Evolutionary conservation across 192 early-diverging fungal genomes (phyloP), one percentile per base, ranked within the genome.

Genomic region (Rhizophagus sp.): DNA sequence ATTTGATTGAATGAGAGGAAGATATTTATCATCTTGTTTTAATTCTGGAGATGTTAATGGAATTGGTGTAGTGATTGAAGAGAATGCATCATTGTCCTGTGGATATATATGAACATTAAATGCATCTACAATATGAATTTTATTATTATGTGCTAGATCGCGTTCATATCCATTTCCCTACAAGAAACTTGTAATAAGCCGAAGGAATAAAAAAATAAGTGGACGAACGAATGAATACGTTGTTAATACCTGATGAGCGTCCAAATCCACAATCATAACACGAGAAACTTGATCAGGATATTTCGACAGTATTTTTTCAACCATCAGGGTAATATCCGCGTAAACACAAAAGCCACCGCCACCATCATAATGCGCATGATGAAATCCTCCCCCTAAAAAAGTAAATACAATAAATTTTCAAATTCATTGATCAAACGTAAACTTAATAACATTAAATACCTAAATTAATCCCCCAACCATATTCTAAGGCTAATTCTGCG

Each of bases 391-490:
- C 17, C 22, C 25, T 27, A 57, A 74, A 4, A 33, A 74, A 8
- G 27, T 15, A 72, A 3, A 39, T 36, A 44, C n/a, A 3, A 11
- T 36, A 25, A 49, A 25, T 34, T 24, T 3, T 4, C 19, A 13
- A 47, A 52, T 49, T 61, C 5, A 36, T 36, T 1, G 24, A 74
- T 52, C 9, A 33, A 74, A 57, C 2, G 24, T 11, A 52, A 22
- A 12, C 3, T 34, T 27, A 39, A 74, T 62, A 19, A 52, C 8
- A 49, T 57, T 30, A 15, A 19, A 25, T 39, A 25, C 79, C 79
- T n/a, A 80, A 72, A 75, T 80, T 80, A 65, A 80, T 80, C 19
- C 72, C 79, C 79, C 79, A 80, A 11, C 68, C 79, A 61, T 80
- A 70, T 47, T 61, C 25, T 73, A 80, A 70, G n/a, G 79, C 79